A percentile compares a stretch with the other conserved stretches of the same genome.
Conservation (phyloP, 2,329 filamentous ascomycete species). For the Geoglossum cookeanum region DNA sequence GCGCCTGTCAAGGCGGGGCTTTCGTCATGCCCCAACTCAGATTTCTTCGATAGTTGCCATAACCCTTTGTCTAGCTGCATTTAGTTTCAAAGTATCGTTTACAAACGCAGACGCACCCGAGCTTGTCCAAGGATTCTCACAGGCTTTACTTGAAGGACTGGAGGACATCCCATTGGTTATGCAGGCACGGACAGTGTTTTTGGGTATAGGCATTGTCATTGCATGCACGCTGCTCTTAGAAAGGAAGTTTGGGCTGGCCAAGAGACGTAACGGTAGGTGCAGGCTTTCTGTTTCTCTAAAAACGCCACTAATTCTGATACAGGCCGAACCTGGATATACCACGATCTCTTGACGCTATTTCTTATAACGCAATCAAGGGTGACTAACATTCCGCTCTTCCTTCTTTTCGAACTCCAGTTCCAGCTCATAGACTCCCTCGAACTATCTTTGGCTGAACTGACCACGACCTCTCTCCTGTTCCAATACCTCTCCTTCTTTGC, state of each 20-base stretch:
- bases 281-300: neutral
- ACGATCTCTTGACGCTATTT: constrained; percentile 57
- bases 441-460: constrained; percentile 35
- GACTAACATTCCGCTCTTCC: constrained; percentile 68
- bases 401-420: constrained; percentile 50
- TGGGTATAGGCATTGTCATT: constrained; percentile 22
- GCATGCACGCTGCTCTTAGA: constrained; percentile 11
- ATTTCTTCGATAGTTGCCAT: constrained; percentile 14
- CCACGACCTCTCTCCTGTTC: constrained; percentile 53
- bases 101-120: constrained; percentile 78
- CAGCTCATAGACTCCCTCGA: constrained; percentile 27
- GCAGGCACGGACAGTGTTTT: constrained; percentile 32
- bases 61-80: constrained; percentile 27
- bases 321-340: constrained; percentile 25
- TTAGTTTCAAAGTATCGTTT: constrained; percentile 80
- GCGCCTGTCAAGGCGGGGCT: constrained; percentile 21
- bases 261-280: neutral
- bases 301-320: neutral
- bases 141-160: constrained; percentile 22
- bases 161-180: constrained; percentile 25
- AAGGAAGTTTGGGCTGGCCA: neutral
- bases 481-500: constrained; percentile 78
- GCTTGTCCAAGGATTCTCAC: constrained; percentile 31
- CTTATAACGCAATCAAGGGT: constrained; percentile 72
- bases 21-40: constrained; percentile 14